Evolutionary conservation across 2,329 filamentous ascomycete genomes (phyloP).

Genomic region (Bipolaris victoriae): DNA sequence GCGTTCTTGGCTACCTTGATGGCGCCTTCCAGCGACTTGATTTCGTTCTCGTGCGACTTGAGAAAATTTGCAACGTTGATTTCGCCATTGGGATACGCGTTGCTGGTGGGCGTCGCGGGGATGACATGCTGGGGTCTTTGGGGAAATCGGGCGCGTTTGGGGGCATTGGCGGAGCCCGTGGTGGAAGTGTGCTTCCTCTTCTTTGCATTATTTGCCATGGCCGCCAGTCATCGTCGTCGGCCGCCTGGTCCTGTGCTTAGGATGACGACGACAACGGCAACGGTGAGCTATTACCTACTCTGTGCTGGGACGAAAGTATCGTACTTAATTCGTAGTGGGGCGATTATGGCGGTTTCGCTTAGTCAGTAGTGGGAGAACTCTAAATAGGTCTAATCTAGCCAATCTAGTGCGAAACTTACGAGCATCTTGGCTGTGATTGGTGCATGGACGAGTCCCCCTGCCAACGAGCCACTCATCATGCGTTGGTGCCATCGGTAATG

Average conservation of each 20-base stretch:
- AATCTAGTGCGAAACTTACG: no score
- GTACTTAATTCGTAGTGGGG: no score
- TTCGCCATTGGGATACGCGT: conserved; percentile 72
- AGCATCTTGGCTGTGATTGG: no score
- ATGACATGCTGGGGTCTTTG: conserved; percentile 37
- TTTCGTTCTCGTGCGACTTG: conserved; percentile 85
- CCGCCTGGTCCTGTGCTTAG: conserved; percentile 6
- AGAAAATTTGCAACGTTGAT: conserved; percentile 86
- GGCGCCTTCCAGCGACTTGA: conserved; percentile 80
- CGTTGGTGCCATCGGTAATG: neutral
- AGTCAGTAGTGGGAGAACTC: no score
- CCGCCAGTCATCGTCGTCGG: conserved; percentile 12
- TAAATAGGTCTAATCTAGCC: no score
- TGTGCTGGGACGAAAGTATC: no score
- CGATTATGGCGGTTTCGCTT: no score
- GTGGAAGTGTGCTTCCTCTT: conserved; percentile 32
- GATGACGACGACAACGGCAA: conserved; percentile 21
- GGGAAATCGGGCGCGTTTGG: conserved; percentile 38
- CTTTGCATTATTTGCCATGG: conserved; percentile 29
- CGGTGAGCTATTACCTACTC: no score
- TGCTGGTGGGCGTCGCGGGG: conserved; percentile 39
- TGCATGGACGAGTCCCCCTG: no score
- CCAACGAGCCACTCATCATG: neutral
- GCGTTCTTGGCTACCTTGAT: conserved; percentile 75
- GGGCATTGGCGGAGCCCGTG: conserved; percentile 9